Base-by-base conservation (phyloP, 2,329 filamentous ascomycete genomes). In the Aspergillus pseudotamarii region DNA sequence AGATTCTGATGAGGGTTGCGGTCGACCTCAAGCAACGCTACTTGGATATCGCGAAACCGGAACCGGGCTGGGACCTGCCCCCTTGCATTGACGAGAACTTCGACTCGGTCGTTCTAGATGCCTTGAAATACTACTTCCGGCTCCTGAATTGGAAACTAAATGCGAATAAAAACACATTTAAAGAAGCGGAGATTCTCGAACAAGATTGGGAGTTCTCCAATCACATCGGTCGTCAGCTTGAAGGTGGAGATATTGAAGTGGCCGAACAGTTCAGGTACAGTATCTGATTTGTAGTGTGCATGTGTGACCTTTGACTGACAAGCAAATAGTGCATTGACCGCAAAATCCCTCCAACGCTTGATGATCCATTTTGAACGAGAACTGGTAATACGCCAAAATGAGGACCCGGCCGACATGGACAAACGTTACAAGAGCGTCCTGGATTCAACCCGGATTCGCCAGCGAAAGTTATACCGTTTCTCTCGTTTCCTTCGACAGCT, bases 181-280 rank as follows among this genome's bases (percentile, higher is more conserved):
- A 98, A 75, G 95, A 99, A 78, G 95, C 95, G 8, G 95, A 99
- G 82, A 91, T 99, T 67, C 82, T 99, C 55, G 96, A 97, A 75
- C 93, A 97, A 72, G 95, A 99, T 79, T 99, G 95, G 95, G 93
- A 93, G 62, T 98, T 98, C 73, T 96, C 92, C 59, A 98, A 98
- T 73, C 89, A 94, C 71, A 92, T 99, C 61, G 95, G 94, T 30
- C 88, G 92, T 56, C 91, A 95, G 75, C 85, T 99, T n/a, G 90
- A 96, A 70, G 91, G 92, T 34, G 96, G 95, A 66, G 93, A 98
- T 76, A 91, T 98, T 46, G 94, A 98, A 80, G 95, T 98, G 48
- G 95, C 95, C 1, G 95, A 98, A 81, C 95, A 99, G 76, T 99
- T 99, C 77, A 96, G 90, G 82, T 84, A 76, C 53, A 71, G 4